Evolutionary conservation across 2,329 filamentous ascomycete genomes (phyloP).

Genomic region (Alternaria angustiovoidea): DNA sequence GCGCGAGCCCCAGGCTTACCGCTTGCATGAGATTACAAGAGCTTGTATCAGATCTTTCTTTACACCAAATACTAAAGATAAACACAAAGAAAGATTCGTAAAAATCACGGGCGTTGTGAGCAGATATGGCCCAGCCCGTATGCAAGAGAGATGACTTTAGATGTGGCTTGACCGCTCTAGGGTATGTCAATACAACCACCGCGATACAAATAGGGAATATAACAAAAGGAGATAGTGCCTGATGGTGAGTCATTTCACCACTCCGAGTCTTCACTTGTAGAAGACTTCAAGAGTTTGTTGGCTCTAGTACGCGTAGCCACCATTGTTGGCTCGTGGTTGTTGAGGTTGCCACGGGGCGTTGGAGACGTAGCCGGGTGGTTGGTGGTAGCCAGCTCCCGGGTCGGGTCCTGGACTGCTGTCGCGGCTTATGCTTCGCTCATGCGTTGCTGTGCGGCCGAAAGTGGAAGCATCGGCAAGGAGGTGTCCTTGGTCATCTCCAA

Average conservation of each 20-base stretch:
- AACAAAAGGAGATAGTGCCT: slow-evolving; percentile 4
- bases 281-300: background rate
- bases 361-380: slow-evolving; percentile 30
- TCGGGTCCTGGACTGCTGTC: slow-evolving; percentile 41
- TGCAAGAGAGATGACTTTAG: slow-evolving; percentile 3
- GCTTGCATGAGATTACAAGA: slow-evolving; percentile 20
- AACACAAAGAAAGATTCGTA: slow-evolving; percentile 14
- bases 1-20: slow-evolving; percentile 15
- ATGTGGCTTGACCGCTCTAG: slow-evolving; percentile 3
- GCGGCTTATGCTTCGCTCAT: slow-evolving; percentile 35
- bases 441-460: slow-evolving; percentile 38
- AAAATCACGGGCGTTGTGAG: slow-evolving; percentile 3
- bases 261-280: slow-evolving; percentile 1
- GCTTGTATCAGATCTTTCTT: slow-evolving; percentile 17
- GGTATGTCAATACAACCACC: slow-evolving; percentile 1
- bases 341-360: slow-evolving; percentile 40
- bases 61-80: slow-evolving; percentile 7
- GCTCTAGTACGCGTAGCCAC: slow-evolving; percentile 38
- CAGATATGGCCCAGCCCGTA: background rate
- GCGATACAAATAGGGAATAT: background rate
- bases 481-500: slow-evolving; percentile 38
- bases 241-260: background rate
- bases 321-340: slow-evolving; percentile 29
- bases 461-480: slow-evolving; percentile 48
- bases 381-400: slow-evolving; percentile 33